phyloP scores from a whole-genome alignment of 306 rosid genomes.

The Quercus bicolor region DNA sequence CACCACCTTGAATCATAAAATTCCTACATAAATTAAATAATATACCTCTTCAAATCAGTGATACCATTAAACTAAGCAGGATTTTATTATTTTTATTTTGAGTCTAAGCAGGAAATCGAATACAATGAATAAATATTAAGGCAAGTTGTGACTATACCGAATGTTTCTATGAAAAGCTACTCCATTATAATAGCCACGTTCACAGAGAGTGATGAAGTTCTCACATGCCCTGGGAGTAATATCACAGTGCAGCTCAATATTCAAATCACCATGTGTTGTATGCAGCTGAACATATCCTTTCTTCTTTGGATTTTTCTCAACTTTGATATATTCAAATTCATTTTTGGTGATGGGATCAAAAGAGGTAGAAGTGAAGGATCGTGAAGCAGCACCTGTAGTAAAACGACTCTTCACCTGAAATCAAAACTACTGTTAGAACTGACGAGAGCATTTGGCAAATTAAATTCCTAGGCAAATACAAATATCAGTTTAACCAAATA shows the following conservation, averaged over 20 bases:
- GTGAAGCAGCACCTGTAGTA: slow-evolving; percentile 95
- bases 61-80: background rate
- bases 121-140: background rate
- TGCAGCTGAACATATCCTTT: slow-evolving; percentile 93
- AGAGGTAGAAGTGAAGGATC: slow-evolving; percentile 93
- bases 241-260: slow-evolving; percentile 94
- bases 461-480: background rate
- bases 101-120: background rate
- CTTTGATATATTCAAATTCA: slow-evolving; percentile 86
- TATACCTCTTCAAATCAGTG: slow-evolving; percentile 3
- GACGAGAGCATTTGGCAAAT: background rate
- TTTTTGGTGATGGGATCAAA: slow-evolving; percentile 88
- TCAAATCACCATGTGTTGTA: slow-evolving; percentile 93
- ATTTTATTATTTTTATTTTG: background rate
- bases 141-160: slow-evolving; percentile 40
- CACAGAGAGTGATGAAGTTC: slow-evolving; percentile 93
- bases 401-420: slow-evolving; percentile 83
- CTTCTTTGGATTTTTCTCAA: slow-evolving; percentile 93
- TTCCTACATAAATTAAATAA: slow-evolving; percentile 49
- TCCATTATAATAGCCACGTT: slow-evolving; percentile 86
- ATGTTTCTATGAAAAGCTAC: slow-evolving; percentile 88
- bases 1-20: slow-evolving; percentile 98
- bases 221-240: slow-evolving; percentile 90
- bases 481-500: background rate
- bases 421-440: slow-evolving; percentile 22